A percentile compares a stretch with the other conserved stretches of the same genome.
Conservation (phyloP, 2,329 filamentous ascomycete genomes). For the Fusarium albosuccineum region DNA sequence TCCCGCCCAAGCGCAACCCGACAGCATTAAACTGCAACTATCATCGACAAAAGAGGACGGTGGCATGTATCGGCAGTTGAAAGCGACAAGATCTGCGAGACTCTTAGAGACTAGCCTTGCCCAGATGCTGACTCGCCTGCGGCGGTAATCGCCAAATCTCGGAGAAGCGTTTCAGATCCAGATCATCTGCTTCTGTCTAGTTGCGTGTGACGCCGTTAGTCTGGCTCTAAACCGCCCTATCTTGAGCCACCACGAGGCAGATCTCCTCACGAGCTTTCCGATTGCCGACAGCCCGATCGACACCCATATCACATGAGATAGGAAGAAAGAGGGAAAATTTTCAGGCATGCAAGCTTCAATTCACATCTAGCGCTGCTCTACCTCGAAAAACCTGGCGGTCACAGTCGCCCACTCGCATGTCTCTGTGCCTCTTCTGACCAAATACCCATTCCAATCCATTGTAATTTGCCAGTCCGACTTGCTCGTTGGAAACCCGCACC, state of each 20-base stretch:
- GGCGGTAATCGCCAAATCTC: constrained; percentile 8
- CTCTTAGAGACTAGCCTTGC: neutral
- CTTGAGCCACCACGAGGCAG: neutral
- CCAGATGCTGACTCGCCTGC: neutral
- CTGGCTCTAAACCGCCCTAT: neutral
- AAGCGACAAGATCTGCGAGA: no score
- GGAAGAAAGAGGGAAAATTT: constrained; percentile 2
- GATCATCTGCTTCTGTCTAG: constrained; percentile 6
- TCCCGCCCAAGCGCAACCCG: neutral
- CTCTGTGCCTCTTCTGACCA: constrained; percentile 35
- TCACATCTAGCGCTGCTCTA: constrained; percentile 41
- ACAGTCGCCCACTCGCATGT: constrained; percentile 40
- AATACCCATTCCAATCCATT: constrained; percentile 22
- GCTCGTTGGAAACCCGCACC: constrained; percentile 20
- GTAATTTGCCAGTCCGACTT: constrained; percentile 17
- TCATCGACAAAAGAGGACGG: no score
- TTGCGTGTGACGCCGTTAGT: constrained; percentile 9
- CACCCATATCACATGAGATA: constrained; percentile 11
- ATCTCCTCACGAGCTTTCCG: constrained; percentile 3
- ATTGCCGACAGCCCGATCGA: neutral
- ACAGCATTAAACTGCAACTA: neutral
- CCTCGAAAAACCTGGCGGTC: constrained; percentile 36
- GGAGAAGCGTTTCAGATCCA: neutral
- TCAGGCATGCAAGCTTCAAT: constrained; percentile 45
- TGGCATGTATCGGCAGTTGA: no score